A percentile compares a stretch with the other conserved stretches of the same genome.
These are phyloP conservation scores for Globisporangium barbulae DNA, from an alignment of 352 stramenopile genomes.

Conservation along the genomic window DNA sequence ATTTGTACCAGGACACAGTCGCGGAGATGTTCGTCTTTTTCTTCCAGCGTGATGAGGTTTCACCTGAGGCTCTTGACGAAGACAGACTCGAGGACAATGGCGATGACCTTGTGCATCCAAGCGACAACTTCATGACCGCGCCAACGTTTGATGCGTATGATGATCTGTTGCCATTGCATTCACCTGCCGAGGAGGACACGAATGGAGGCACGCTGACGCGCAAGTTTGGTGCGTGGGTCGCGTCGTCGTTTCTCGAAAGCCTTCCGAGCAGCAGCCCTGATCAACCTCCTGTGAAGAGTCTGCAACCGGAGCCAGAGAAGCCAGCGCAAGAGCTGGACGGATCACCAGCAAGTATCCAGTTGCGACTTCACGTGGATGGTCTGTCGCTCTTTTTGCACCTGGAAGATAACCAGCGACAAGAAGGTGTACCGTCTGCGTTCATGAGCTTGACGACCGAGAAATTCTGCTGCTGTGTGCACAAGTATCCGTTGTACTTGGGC, in stretches of 20 bases:
- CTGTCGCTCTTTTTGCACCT: constrained; percentile 68
- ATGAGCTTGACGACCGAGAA: constrained; percentile 62
- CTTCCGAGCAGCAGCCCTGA: constrained; percentile 16
- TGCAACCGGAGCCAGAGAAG: constrained; percentile 16
- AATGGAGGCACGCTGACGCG: constrained; percentile 41
- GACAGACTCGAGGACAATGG: neutral
- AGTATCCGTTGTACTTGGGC: constrained; percentile 63
- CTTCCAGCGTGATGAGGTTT: constrained; percentile 34
- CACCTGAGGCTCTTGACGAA: neutral
- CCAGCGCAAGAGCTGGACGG: constrained; percentile 27
- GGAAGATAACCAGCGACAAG: constrained; percentile 29
- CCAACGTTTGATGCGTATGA: constrained; percentile 7
- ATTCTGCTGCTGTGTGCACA: constrained; percentile 72
- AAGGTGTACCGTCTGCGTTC: constrained; percentile 41
- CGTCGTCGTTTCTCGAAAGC: constrained; percentile 56
- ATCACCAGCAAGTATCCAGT: constrained; percentile 46
- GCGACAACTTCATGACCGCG: neutral
- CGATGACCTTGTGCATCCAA: neutral
- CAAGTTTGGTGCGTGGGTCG: constrained; percentile 56
- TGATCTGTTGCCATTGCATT: constrained; percentile 7
- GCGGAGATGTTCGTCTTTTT: constrained; percentile 80
- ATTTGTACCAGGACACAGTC: constrained; percentile 77
- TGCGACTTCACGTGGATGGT: constrained; percentile 71
- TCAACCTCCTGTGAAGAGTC: constrained; percentile 7
- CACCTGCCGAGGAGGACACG: constrained; percentile 12